Evolutionary conservation across 176 grass and related monocot species (phyloP).

Genomic region (Oryza meridionalis): DNA sequence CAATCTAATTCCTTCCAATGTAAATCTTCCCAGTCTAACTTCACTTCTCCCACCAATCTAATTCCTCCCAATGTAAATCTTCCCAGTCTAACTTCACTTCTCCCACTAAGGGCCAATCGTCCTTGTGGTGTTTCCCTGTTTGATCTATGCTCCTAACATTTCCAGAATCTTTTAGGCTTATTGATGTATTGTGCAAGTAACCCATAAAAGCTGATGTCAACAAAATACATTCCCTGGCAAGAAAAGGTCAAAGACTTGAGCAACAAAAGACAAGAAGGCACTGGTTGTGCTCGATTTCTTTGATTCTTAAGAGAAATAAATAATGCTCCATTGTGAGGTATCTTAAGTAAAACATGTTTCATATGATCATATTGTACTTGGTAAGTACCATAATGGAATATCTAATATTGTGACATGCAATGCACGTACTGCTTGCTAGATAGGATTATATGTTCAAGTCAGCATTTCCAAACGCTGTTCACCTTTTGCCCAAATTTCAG

Average conservation of each 20-base stretch:
- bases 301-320: neutral
- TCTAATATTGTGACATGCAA: neutral
- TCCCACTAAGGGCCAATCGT: neutral
- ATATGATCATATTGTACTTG: neutral
- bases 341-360: neutral
- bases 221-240: too few species aligned
- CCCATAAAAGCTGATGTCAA: neutral
- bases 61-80: too few species aligned
- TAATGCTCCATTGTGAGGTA: neutral
- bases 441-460: neutral
- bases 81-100: neutral
- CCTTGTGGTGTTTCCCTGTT: too few species aligned
- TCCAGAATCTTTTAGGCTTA: neutral
- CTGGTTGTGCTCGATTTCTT: neutral
- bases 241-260: too few species aligned
- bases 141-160: too few species aligned
- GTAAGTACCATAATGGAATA: too few species aligned
- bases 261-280: too few species aligned
- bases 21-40: neutral
- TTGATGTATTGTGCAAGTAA: neutral
- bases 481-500: constrained; percentile 18
- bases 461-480: neutral
- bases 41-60: neutral
- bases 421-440: neutral
- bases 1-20: neutral